phyloP scores from a whole-genome alignment of 768 basidiomycete genomes.

The Tylopilus sp. region DNA sequence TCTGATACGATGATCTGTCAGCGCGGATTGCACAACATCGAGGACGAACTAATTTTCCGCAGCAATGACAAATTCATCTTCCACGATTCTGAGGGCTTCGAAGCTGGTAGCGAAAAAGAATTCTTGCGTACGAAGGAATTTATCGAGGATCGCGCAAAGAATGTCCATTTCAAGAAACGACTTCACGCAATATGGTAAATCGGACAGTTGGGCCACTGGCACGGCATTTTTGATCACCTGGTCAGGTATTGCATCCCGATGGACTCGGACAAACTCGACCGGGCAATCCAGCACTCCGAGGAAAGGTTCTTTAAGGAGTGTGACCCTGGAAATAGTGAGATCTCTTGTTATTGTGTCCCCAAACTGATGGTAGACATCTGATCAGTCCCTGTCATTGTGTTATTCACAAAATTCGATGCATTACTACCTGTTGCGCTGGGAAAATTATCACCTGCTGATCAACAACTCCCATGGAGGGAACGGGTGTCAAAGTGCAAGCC shows the following conservation, averaged over 20 bases:
- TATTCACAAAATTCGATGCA: not conserved
- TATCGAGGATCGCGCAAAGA: not conserved
- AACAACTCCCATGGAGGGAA: not conserved
- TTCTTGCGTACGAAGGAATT: slow-evolving; percentile 1
- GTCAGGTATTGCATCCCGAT: not conserved
- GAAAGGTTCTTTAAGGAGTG: not conserved
- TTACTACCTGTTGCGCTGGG: not conserved
- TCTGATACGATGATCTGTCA: no score
- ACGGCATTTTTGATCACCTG: not conserved
- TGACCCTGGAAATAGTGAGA: not conserved
- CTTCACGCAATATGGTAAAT: slow-evolving; percentile 4
- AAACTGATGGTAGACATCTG: not conserved
- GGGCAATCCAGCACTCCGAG: not conserved
- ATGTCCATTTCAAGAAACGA: not conserved
- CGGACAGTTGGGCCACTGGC: not conserved
- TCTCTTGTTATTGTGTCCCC: not conserved
- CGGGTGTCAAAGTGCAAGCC: not conserved
- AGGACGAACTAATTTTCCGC: not conserved
- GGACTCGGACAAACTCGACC: not conserved
- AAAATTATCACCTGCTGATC: not conserved
- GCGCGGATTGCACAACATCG: no score
- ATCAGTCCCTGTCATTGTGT: not conserved
- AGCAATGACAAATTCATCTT: slow-evolving; percentile 2
- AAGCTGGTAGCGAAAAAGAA: slow-evolving; percentile 2
- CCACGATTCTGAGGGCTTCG: slow-evolving; percentile 3